These are phyloP conservation scores for Sporothrix dimorphospora DNA, from an alignment of 2,329 filamentous ascomycete species.

Conservation along the genomic window DNA sequence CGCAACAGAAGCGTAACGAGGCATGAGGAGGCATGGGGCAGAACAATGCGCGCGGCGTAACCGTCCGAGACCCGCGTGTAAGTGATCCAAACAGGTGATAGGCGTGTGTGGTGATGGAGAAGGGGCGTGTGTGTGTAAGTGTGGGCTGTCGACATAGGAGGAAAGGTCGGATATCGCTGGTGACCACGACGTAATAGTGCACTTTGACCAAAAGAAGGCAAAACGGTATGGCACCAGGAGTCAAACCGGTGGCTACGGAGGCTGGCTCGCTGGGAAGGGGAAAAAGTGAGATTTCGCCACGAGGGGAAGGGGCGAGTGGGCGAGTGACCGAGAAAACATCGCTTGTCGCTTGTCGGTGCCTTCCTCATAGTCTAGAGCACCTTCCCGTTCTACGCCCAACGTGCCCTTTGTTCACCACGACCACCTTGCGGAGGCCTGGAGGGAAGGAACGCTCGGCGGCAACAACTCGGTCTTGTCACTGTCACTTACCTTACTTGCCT, in stretches of 20 bases:
- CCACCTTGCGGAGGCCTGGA: not conserved
- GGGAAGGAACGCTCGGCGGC: slow-evolving; percentile 13
- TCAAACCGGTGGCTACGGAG: not conserved
- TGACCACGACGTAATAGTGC: slow-evolving; percentile 7
- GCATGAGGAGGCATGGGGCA: not conserved
- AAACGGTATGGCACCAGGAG: slow-evolving; percentile 6
- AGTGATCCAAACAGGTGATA: slow-evolving; percentile 15
- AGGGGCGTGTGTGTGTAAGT: not conserved
- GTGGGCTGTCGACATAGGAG: not conserved
- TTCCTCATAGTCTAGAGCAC: not conserved
- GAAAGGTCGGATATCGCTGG: slow-evolving; percentile 11
- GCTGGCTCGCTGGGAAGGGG: slow-evolving; percentile 2
- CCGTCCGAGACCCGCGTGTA: slow-evolving; percentile 13
- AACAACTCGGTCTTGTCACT: not conserved
- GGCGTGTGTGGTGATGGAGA: not conserved
- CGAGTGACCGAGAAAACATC: not conserved
- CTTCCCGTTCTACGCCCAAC: not conserved
- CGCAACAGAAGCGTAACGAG: slow-evolving; percentile 13
- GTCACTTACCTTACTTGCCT: not conserved
- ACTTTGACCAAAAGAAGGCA: not conserved
- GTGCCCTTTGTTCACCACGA: slow-evolving; percentile 8
- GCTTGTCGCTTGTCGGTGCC: not conserved
- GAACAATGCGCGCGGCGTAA: not conserved
- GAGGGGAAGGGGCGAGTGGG: slow-evolving; percentile 5
- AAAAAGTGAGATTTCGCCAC: not conserved